These are phyloP conservation scores for Aspergillus sp. DNA, from an alignment of 2,329 filamentous ascomycete species.

Conservation along the genomic window DNA sequence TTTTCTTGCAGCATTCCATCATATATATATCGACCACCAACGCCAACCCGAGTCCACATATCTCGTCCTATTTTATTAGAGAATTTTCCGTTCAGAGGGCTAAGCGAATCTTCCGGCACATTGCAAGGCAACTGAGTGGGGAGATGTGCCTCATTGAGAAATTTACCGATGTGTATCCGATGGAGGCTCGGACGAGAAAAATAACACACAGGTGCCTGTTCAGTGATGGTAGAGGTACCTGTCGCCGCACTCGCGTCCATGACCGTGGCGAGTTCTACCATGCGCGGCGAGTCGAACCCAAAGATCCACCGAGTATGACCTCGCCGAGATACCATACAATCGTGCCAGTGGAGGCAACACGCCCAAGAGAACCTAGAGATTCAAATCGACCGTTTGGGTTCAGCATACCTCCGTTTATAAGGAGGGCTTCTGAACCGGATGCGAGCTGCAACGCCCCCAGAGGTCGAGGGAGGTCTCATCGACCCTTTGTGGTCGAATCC, in stretches of 20 bases:
- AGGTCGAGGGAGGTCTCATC: constrained; percentile 5
- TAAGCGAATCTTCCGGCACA: background rate
- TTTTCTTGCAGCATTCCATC: background rate
- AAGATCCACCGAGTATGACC: background rate
- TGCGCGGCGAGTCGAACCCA: constrained; percentile 3
- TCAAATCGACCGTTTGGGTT: constrained; percentile 8
- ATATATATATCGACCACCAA: constrained; percentile 3
- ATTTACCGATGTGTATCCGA: constrained; percentile 9
- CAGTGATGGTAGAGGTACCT: constrained; percentile 8
- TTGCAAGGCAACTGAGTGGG: background rate
- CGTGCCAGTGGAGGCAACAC: constrained; percentile 3
- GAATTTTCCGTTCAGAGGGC: too few species aligned
- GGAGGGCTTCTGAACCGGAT: constrained; percentile 2
- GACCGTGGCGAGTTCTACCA: constrained; percentile 13
- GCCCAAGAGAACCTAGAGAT: constrained; percentile 1
- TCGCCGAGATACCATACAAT: constrained; percentile 6
- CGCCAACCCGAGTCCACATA: background rate
- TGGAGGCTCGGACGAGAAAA: constrained; percentile 16
- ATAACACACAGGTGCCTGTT: constrained; percentile 12
- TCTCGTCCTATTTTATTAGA: too few species aligned
- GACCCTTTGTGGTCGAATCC: constrained; percentile 9
- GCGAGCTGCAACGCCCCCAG: background rate
- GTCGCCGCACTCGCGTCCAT: constrained; percentile 8
- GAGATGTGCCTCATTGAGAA: constrained; percentile 13
- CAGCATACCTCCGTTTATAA: constrained; percentile 9